A percentile compares a stretch with the other conserved stretches of the same genome.
Evolutionary conservation across 495 filamentous ascomycete species (phyloP).

Genomic region (Hypoxylon crocopeplum): DNA sequence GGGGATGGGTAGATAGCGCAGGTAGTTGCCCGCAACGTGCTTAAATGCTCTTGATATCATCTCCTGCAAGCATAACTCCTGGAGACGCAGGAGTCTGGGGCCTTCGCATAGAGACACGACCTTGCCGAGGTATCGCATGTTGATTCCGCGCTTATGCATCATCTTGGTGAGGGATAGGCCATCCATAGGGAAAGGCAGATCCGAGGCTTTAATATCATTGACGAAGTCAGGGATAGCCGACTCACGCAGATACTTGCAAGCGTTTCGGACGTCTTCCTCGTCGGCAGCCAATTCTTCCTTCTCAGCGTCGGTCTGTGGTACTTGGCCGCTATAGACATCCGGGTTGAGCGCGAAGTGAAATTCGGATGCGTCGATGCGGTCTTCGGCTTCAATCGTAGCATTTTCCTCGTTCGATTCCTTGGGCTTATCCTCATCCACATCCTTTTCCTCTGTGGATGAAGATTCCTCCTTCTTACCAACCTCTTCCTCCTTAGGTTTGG

Average conservation of each 20-base stretch:
- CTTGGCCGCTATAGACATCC: slow-evolving; percentile 92
- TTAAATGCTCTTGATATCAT: slow-evolving; percentile 95
- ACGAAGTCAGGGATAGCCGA: slow-evolving; percentile 75
- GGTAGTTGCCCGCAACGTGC: slow-evolving; percentile 80
- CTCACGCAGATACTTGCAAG: slow-evolving; percentile 77
- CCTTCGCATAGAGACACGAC: slow-evolving; percentile 74
- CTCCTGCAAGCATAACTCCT: slow-evolving; percentile 80
- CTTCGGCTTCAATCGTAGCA: slow-evolving; percentile 43
- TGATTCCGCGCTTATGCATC: slow-evolving; percentile 97
- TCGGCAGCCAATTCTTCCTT: slow-evolving; percentile 85
- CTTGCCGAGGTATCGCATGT: slow-evolving; percentile 92
- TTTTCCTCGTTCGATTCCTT: slow-evolving; percentile 43
- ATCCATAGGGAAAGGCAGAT: slow-evolving; percentile 98
- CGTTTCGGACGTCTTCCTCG: slow-evolving; percentile 85
- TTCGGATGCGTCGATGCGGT: slow-evolving; percentile 78
- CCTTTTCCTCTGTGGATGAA: slow-evolving; percentile 26
- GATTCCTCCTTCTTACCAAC: slow-evolving; percentile 32
- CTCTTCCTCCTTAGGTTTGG: slow-evolving; percentile 40
- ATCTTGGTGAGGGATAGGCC: slow-evolving; percentile 86
- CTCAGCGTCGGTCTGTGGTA: slow-evolving; percentile 87
- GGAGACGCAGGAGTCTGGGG: slow-evolving; percentile 76
- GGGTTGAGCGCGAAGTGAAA: slow-evolving; percentile 93
- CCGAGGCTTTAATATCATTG: slow-evolving; percentile 85
- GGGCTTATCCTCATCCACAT: slow-evolving; percentile 34
- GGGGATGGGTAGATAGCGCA: slow-evolving; percentile 79